Percentiles rank a stretch among this genome's conserved stretches.
phyloP scores from a whole-genome alignment of 495 filamentous ascomycete species.

The Penicillium bovifimosum region DNA sequence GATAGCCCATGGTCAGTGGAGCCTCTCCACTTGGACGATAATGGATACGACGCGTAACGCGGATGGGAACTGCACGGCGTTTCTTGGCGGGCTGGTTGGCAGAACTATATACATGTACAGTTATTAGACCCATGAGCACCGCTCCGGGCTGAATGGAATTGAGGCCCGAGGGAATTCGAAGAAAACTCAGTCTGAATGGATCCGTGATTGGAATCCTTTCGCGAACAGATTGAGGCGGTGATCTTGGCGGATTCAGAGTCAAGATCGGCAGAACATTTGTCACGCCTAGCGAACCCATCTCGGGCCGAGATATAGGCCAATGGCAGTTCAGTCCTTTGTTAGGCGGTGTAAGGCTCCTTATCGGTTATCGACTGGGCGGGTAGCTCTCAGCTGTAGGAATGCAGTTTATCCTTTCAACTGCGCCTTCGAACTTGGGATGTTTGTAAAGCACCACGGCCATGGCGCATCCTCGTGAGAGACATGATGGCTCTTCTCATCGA shows the following conservation, averaged over 20 bases:
- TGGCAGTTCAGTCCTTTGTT: neutral
- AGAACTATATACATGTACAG: no score
- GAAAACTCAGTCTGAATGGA: no score
- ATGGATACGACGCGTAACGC: conserved; percentile 4
- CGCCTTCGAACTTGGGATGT: neutral
- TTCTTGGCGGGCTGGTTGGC: neutral
- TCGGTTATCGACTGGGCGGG: neutral
- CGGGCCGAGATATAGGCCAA: neutral
- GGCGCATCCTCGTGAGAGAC: conserved; percentile 31
- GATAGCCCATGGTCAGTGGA: conserved; percentile 2
- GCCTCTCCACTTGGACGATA: conserved; percentile 10
- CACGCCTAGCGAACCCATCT: neutral
- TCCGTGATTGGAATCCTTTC: no score
- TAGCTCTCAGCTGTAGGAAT: neutral
- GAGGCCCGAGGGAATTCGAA: no score
- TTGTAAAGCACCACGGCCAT: conserved; percentile 14
- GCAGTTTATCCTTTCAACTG: no score
- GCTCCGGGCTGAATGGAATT: no score
- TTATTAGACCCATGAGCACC: no score
- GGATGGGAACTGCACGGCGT: neutral
- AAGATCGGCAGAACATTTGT: no score
- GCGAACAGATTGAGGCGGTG: no score
- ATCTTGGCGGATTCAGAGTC: no score
- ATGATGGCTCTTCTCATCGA: conserved; percentile 21
- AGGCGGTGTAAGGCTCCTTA: neutral